Conservation (phyloP, 768 basidiomycete species). For the Brasilioporus rufonigricans region DNA sequence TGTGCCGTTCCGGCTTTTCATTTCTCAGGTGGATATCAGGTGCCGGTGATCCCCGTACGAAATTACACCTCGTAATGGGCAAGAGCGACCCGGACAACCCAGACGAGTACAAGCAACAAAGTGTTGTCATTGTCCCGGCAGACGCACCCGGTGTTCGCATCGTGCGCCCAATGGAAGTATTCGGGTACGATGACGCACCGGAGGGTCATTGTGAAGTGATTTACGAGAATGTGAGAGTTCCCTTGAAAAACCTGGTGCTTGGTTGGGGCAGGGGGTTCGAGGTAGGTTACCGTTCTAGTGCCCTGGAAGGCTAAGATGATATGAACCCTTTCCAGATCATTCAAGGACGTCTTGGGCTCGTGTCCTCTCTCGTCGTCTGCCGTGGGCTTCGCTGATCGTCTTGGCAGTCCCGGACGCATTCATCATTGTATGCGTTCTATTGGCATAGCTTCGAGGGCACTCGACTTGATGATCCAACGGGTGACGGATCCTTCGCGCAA, state of each 20-base stretch:
- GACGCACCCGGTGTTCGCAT: conserved; percentile 84
- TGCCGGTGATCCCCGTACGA: conserved; percentile 89
- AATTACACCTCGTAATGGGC: conserved; percentile 91
- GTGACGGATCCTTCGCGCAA: conserved; percentile 90
- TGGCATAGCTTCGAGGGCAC: conserved; percentile 78
- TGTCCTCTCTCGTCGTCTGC: neutral
- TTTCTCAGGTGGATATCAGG: conserved; percentile 89
- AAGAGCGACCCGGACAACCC: conserved; percentile 87
- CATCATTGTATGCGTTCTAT: conserved; percentile 99
- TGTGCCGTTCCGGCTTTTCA: conserved; percentile 7
- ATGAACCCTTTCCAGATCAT: conserved; percentile 59
- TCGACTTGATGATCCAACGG: conserved; percentile 85
- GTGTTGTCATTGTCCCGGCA: conserved; percentile 92
- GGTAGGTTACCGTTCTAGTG: conserved; percentile 36
- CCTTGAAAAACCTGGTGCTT: conserved; percentile 74
- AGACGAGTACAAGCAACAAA: conserved; percentile 79
- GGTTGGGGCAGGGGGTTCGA: conserved; percentile 98
- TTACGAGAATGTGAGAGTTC: conserved; percentile 93
- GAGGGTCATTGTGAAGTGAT: conserved; percentile 96
- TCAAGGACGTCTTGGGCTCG: conserved; percentile 91
- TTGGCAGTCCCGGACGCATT: conserved; percentile 81
- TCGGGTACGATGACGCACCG: conserved; percentile 93
- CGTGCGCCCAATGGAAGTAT: conserved; percentile 89
- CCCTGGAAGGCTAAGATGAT: neutral
- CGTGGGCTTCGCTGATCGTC: neutral